Evolutionary conservation across 352 stramenopile genomes (phyloP).

Genomic region (Globisporangium nagaii): DNA sequence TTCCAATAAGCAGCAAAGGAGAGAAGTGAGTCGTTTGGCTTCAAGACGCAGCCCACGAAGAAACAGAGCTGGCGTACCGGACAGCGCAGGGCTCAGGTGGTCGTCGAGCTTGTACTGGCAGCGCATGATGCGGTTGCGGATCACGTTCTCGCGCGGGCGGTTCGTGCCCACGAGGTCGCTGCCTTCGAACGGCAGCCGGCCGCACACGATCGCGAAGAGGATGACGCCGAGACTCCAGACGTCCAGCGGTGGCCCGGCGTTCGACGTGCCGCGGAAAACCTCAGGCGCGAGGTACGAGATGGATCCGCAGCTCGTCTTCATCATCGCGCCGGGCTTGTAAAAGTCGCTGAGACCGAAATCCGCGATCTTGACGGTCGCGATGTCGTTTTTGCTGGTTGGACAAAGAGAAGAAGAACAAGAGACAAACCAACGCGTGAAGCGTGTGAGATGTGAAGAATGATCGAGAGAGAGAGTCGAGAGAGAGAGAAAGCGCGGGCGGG

Average conservation of each 20-base stretch:
- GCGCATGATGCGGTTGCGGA: slow-evolving; percentile 79
- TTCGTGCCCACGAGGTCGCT: slow-evolving; percentile 71
- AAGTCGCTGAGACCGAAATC: neutral
- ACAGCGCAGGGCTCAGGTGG: slow-evolving; percentile 55
- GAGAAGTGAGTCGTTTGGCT: neutral
- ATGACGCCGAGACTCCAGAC: slow-evolving; percentile 90
- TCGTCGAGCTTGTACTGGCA: slow-evolving; percentile 83
- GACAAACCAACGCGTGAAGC: neutral
- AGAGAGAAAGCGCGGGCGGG: neutral
- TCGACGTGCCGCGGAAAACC: slow-evolving; percentile 81
- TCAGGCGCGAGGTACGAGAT: slow-evolving; percentile 86
- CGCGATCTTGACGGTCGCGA: slow-evolving; percentile 80
- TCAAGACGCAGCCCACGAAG: neutral
- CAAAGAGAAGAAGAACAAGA: neutral
- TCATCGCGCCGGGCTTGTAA: slow-evolving; percentile 42
- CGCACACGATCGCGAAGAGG: slow-evolving; percentile 81
- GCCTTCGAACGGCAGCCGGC: slow-evolving; percentile 79
- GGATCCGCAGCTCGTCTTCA: slow-evolving; percentile 85
- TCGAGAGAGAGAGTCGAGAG: neutral
- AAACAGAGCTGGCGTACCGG: slow-evolving; percentile 15
- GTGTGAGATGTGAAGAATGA: neutral
- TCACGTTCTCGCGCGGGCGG: slow-evolving; percentile 73
- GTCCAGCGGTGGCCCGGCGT: slow-evolving; percentile 82
- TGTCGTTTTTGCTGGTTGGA: slow-evolving; percentile 61
- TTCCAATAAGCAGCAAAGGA: no score